Base-by-base conservation (phyloP, 1,284 basidiomycete genomes). In the Takashimella tepidaria region DNA sequence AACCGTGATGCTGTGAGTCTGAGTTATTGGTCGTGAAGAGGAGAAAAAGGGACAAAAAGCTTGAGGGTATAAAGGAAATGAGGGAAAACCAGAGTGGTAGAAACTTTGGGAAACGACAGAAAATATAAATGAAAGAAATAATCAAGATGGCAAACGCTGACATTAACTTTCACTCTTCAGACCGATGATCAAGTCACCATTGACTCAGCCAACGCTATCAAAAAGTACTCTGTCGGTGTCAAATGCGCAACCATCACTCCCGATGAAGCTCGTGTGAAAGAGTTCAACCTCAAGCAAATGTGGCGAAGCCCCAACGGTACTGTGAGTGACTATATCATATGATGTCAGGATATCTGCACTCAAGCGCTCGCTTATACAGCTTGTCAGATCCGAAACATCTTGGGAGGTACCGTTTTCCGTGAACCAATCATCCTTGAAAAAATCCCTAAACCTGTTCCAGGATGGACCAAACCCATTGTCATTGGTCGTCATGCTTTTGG, bases 281-380 rank as follows among this genome's bases (percentile, higher is more conserved):
- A 96, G 77, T 97, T 97, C 82, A 89, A 91, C 57, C 82, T 98
- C 69, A 98, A 97, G 82, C 84, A 95, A 78, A 98, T 98, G 95
- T 92, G 89, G 89, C 85, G 82, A 79, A 89, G 87, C 67, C 92
- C 92, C 11, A 97, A 97, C 76, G 92, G 92, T 60, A 95, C 92
- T 5, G 88, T 89, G 58, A 63, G 86, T 68, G 50, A 60, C 45
- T 12, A 37, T 37, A 37, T 16, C 10, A 16, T 8, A 8, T 37
- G 8, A 16, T 8, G 10, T 37, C 31, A 37, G 10, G 8, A 8
- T 37, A n/a, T n/a, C n/a, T n/a, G n/a, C n/a, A n/a, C n/a, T n/a
- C n/a, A 23, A 31, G 41, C 49, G 23, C 20, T 20, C 24, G 40
- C 41, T 46, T 13, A 45, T 21, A 49, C 41, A 44, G 46, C 25